Percentiles rank a stretch among this genome's conserved stretches.
Conservation (phyloP, 2,329 filamentous ascomycete species). For the Apiospora rasikravindrae region DNA sequence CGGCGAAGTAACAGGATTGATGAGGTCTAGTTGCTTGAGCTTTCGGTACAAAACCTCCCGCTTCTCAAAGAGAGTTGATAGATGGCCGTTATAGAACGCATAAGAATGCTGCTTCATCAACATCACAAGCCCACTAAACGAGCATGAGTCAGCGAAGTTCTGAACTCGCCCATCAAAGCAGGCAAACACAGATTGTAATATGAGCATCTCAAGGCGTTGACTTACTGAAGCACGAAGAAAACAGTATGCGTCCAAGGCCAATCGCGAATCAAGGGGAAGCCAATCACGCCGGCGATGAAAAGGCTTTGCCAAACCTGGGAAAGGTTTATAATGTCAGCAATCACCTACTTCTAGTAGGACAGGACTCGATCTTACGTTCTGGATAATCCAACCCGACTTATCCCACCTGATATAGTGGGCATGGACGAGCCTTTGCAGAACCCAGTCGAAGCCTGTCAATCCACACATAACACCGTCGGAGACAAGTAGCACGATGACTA, state of each 20-base stretch:
- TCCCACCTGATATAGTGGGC: slow-evolving; percentile 71
- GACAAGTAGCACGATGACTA: slow-evolving; percentile 58
- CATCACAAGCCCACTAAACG: slow-evolving; percentile 65
- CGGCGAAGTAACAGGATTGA: slow-evolving; percentile 51
- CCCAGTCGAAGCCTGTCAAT: slow-evolving; percentile 67
- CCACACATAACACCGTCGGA: slow-evolving; percentile 75
- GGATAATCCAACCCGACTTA: slow-evolving; percentile 72
- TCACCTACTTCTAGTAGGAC: background rate
- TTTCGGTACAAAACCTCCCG: slow-evolving; percentile 50
- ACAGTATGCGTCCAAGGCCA: slow-evolving; percentile 87
- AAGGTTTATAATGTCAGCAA: background rate
- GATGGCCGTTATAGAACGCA: slow-evolving; percentile 78
- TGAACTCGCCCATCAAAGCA: slow-evolving; percentile 16
- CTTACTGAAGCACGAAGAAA: slow-evolving; percentile 39
- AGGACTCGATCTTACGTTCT: slow-evolving; percentile 57
- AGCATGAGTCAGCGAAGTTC: slow-evolving; percentile 45
- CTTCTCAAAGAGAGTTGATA: slow-evolving; percentile 64
- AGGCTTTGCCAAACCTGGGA: slow-evolving; percentile 68
- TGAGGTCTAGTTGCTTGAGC: slow-evolving; percentile 62
- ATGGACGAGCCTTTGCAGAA: slow-evolving; percentile 66
- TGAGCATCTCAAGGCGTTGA: background rate
- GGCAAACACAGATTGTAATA: background rate
- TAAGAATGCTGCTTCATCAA: slow-evolving; percentile 87
- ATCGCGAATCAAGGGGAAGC: slow-evolving; percentile 70
- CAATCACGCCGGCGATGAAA: slow-evolving; percentile 67